Base-by-base conservation (phyloP, 2,329 filamentous ascomycete species). In the Claviceps fusiformis region DNA sequence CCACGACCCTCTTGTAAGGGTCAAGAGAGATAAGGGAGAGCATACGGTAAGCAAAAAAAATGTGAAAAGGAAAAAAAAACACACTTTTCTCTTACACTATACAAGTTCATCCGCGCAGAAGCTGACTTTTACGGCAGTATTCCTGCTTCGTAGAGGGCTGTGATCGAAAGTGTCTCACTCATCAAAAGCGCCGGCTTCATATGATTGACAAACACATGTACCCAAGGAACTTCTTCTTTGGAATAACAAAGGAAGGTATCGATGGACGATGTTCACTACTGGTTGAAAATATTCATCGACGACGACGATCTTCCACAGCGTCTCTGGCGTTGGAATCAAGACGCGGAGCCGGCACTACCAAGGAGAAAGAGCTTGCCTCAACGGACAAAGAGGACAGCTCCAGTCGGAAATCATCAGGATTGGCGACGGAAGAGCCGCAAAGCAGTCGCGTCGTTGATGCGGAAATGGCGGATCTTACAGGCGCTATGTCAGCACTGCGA, bases 161-260 rank as follows among this genome's bases (percentile, higher is more conserved):
- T 68, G 88, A 93, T 57, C 81, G 87, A 60, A 84, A 89, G 66
- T 96, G 91, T 71, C 82, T 81, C 55, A 90, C 87, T 4, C 83
- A 86, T 35, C 83, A 88, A 64, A 97, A 95, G 70, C 81, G 93
- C 48, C 80, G 88, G 39, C 81, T 89, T 67, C 92, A 98, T 73
- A 76, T 95, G 60, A 89, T 95, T 61, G 91, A 95, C 74, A 96
- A 95, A 72, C 93, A 98, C 70, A 79, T 85, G 71, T 98, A 93
- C 65, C 92, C 91, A 11, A 83, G 81, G 66, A 87, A 88, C 63
- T 95, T 90, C 71, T 92, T 95, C 69, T 95, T 95, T 63, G 82
- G 83, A 52, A 81, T 97, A 53, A 86, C 95, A 3, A 88, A 90
- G 60, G 83, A 89, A 58, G 93, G 93, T n/a, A 87, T 96, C 58